A percentile compares a stretch with the other conserved stretches of the same genome.
Conservation (phyloP, 208 protist species). For the Porcisia hertigi region DNA sequence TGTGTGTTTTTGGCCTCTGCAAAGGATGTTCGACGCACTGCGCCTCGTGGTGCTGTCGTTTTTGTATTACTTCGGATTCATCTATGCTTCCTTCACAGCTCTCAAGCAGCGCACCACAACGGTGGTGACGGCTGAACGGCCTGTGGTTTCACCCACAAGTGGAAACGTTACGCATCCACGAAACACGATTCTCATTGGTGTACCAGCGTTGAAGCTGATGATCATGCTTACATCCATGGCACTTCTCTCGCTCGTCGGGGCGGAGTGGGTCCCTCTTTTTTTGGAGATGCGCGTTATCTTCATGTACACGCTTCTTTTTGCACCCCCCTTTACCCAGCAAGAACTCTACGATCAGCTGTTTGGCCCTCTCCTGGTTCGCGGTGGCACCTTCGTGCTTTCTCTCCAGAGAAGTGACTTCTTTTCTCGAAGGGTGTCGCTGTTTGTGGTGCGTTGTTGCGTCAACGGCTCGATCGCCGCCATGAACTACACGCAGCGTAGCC, state of each 20-base stretch:
- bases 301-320: slow-evolving; percentile 58
- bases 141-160: background rate
- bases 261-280: slow-evolving; percentile 60
- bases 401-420: slow-evolving; percentile 41
- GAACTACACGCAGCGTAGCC: slow-evolving; percentile 39
- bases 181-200: slow-evolving; percentile 16
- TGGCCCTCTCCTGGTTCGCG: slow-evolving; percentile 36
- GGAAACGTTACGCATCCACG: background rate
- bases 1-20: background rate
- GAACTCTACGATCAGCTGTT: slow-evolving; percentile 65
- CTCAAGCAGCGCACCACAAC: slow-evolving; percentile 36
- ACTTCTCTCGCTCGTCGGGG: slow-evolving; percentile 45
- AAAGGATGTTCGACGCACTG: slow-evolving; percentile 29
- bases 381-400: slow-evolving; percentile 15
- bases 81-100: slow-evolving; percentile 52
- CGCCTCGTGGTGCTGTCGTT: slow-evolving; percentile 19
- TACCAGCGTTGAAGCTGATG: slow-evolving; percentile 62
- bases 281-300: slow-evolving; percentile 57
- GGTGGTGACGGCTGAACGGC: background rate
- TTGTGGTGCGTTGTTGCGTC: slow-evolving; percentile 37
- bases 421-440: slow-evolving; percentile 32
- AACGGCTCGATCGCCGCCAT: slow-evolving; percentile 40
- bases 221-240: slow-evolving; percentile 57
- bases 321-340: slow-evolving; percentile 46
- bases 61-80: slow-evolving; percentile 44